Base-by-base conservation (phyloP, 768 basidiomycete genomes). In the Psilocybe subaeruginosa region DNA sequence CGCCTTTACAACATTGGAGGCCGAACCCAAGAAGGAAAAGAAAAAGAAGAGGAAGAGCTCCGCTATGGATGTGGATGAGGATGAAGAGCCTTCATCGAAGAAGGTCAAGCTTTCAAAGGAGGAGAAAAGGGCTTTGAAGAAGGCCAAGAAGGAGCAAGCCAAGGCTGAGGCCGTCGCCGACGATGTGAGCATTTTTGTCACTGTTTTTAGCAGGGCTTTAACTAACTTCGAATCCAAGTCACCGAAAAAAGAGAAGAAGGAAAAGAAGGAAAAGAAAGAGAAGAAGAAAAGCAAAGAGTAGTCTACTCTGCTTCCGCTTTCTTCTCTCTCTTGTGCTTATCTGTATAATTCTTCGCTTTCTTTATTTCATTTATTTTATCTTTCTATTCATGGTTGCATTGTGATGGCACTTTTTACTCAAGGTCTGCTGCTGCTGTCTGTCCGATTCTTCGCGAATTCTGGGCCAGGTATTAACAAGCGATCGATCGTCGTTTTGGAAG, bases 41-140 rank as follows among this genome's bases (percentile, higher is more conserved):
- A 86, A 90, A 77, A 87, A 86, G 74, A 89, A 92, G 76, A 78
- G 88, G 65, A 84, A 88, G 73, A 83, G 79, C 69, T 87, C 87
- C 47, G 85, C 79, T 16, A 88, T 89, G 82, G 86, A 87, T 48
- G 83, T 85, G 2, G 88, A 88, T 63, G 81, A 70, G 57, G 80
- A 80, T 9, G 81, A 78, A 54, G 63, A 83, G 39, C 81, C 77
- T 27, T 78, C 85, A 6, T 64, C 77, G 54, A 92, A 92, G 77
- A 92, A 92, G 77, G 80, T 81, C 59, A 92, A 92, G 78, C 68
- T 91, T 51, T 88, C 88, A 19, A 93, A 92, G 75, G 91, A 92
- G 76, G 91, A 93, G 77, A 92, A 92, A 81, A 92, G 91, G 78
- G 89, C 90, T 16, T 74, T 89, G 72, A 93, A 91, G 75, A 92